A percentile compares a stretch with the other conserved stretches of the same genome.
These are phyloP conservation scores for Malbranchea zuffiana DNA, from an alignment of 2,329 filamentous ascomycete genomes.

Conservation along the genomic window DNA sequence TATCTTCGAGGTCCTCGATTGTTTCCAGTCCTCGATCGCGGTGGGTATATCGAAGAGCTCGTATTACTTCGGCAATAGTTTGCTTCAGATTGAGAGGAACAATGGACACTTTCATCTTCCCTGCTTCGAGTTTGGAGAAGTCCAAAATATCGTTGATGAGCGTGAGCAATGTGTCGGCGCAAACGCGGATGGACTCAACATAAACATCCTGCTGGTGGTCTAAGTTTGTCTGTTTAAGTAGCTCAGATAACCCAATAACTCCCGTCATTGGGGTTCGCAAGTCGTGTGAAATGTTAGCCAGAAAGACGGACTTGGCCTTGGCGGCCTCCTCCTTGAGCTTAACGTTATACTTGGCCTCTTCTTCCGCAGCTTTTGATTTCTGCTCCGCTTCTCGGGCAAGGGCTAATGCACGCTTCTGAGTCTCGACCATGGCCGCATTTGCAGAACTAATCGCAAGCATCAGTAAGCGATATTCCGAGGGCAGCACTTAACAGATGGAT, in stretches of 20 bases:
- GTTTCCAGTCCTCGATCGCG: slow-evolving; percentile 50
- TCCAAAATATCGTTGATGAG: slow-evolving; percentile 88
- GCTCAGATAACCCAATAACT: slow-evolving; percentile 65
- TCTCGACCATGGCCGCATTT: slow-evolving; percentile 55
- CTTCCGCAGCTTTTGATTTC: slow-evolving; percentile 55
- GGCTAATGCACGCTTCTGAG: slow-evolving; percentile 51
- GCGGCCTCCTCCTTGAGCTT: slow-evolving; percentile 57
- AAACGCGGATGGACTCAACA: slow-evolving; percentile 54
- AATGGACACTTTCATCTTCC: slow-evolving; percentile 78
- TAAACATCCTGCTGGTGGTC: slow-evolving; percentile 51
- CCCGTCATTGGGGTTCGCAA: slow-evolving; percentile 92
- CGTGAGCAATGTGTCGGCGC: slow-evolving; percentile 63
- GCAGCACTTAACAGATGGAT: background rate
- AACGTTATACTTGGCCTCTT: slow-evolving; percentile 53
- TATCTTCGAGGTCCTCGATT: slow-evolving; percentile 51
- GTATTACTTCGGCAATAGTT: slow-evolving; percentile 54
- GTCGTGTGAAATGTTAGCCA: slow-evolving; percentile 82
- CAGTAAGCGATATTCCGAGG: background rate
- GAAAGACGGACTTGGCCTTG: slow-evolving; percentile 80
- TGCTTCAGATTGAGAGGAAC: slow-evolving; percentile 67
- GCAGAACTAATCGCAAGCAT: slow-evolving; percentile 35
- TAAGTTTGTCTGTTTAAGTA: slow-evolving; percentile 48
- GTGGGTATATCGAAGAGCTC: slow-evolving; percentile 53
- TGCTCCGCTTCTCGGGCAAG: slow-evolving; percentile 52
- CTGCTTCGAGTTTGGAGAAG: slow-evolving; percentile 77